phyloP scores from a whole-genome alignment of 768 basidiomycete genomes.

The Leccinellum rugosiceps region DNA sequence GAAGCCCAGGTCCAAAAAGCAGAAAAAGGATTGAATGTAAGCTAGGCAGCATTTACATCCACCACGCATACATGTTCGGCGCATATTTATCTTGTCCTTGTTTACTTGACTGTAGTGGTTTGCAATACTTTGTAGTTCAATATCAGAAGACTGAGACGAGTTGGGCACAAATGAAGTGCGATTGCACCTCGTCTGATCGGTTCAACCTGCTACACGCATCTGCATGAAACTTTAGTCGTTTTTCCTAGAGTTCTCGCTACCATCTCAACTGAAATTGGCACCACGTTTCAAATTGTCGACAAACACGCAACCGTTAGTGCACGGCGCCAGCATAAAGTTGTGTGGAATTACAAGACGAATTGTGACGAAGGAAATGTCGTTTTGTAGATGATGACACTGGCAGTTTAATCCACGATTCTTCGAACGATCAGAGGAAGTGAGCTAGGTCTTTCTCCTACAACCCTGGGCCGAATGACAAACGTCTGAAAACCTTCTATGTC shows the following conservation, averaged over 20 bases:
- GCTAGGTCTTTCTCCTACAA: conserved; percentile 50
- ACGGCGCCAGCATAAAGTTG: background rate
- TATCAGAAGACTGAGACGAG: background rate
- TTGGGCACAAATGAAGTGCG: background rate
- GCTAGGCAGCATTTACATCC: conserved; percentile 10
- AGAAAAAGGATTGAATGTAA: conserved; percentile 40
- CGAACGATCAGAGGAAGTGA: conserved; percentile 54
- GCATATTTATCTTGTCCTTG: conserved; percentile 27
- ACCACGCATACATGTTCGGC: conserved; percentile 10
- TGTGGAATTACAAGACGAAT: background rate
- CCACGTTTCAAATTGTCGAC: background rate
- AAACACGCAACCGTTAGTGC: background rate
- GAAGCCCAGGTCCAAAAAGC: conserved; percentile 76
- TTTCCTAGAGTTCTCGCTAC: background rate
- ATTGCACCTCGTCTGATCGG: background rate
- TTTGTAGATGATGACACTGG: background rate
- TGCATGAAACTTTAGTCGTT: background rate
- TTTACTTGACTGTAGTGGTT: conserved; percentile 6
- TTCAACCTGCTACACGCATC: background rate
- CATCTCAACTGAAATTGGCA: background rate
- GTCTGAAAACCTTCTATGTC: conserved; percentile 64
- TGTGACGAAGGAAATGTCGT: background rate
- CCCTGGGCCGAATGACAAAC: conserved; percentile 59
- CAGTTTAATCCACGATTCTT: conserved; percentile 20
- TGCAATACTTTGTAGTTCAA: conserved; percentile 2